Evolutionary conservation across 129 eudicot species (phyloP).

Genomic region (Flaveria ramosissima): DNA sequence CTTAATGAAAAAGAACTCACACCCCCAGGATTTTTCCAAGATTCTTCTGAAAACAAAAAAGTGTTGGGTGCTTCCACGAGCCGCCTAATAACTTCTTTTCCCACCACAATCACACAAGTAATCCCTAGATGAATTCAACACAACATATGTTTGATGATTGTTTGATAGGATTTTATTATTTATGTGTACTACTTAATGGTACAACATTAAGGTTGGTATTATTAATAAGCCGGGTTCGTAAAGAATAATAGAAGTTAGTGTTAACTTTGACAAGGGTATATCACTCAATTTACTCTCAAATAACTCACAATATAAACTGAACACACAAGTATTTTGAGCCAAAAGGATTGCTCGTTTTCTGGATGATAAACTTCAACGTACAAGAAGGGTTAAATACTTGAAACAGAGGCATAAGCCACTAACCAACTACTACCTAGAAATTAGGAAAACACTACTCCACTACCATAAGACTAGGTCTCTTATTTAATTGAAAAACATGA

Average conservation of each 20-base stretch:
- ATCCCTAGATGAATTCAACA: conserved; percentile 63
- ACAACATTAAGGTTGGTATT: conserved; percentile 8
- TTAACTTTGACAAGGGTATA: no score
- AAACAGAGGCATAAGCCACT: no score
- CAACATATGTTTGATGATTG: not conserved
- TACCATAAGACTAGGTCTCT: no score
- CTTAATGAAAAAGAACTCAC: conserved; percentile 77
- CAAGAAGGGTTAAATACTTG: no score
- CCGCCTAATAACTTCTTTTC: conserved; percentile 66
- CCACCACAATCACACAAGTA: conserved; percentile 64
- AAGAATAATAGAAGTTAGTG: not conserved
- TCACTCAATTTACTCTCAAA: no score
- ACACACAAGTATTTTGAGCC: no score
- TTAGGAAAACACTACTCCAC: no score
- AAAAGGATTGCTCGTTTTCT: no score
- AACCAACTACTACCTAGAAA: no score
- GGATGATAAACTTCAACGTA: no score
- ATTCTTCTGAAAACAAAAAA: conserved; percentile 49
- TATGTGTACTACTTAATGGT: conserved; percentile 10
- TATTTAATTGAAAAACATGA: no score
- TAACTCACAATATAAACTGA: no score
- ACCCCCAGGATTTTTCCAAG: conserved; percentile 73
- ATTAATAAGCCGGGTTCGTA: conserved; percentile 9
- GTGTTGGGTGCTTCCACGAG: conserved; percentile 58
- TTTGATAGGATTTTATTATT: conserved; percentile 6